Evolutionary conservation across 345 rosid species (phyloP), one percentile per base, ranked within the genome.

Genomic region (Lepidium sativum): DNA sequence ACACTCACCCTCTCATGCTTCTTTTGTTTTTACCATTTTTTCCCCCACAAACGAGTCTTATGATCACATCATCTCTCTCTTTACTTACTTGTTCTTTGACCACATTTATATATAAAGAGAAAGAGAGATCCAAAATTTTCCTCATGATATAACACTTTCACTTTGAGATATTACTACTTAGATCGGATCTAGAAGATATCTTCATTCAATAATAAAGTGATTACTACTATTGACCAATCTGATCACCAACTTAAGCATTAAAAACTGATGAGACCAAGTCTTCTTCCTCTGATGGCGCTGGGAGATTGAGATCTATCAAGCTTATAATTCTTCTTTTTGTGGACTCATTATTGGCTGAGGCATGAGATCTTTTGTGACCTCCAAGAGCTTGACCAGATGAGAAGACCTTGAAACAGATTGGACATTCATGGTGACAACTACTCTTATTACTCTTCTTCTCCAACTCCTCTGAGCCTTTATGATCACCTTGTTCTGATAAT

Each of bases 341-440:
- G 8, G 10, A 14, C 3, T 31, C 54, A 13, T 14, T 23, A 13
- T 14, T 23, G 7, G 16, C 54, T 0, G 54, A 49, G 65, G 44
- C 75, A 69, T 91, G 97, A 45, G 96, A 83, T 77, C 96, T 80
- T 76, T 88, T 91, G 76, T 91, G 97, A 4, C 97, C 97, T 17
- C 97, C 97, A 3, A 91, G 82, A 0, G 97, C 97, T 79, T 91
- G 97, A n/a, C 97, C 97, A 7, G 96, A 87, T 1, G 87, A 61
- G 63, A 88, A 88, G 9, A 83, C 91, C 72, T 88, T 78, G 21
- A 60, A 75, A 75, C 97, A 91, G 45, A 79, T 83, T 6, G 89
- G 91, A 42, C 97, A 91, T 73, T 84, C 82, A 20, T 87, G 56
- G 7, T 31, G 89, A 25, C 64, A 75, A 34, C n/a, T 75, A 72